Evolutionary conservation across 768 basidiomycete species (phyloP), one percentile per base, ranked within the genome.

Genomic region (Lactarius quietus): DNA sequence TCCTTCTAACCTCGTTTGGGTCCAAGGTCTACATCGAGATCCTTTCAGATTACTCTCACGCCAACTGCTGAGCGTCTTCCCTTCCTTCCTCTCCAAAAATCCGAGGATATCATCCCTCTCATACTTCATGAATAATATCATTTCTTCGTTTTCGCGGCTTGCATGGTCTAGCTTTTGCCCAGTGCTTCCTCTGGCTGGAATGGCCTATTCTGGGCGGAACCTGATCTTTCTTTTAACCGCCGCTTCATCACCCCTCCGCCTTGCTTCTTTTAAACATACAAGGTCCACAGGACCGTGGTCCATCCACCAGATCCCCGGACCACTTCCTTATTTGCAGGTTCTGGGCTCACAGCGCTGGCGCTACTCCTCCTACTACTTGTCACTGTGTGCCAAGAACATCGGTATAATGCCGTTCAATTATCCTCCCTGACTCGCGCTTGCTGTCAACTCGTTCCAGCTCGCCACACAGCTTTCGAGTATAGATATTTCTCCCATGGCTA

Each of bases 1-100:
- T 61, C 65, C 65, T 56, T 59, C 65, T 66, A 66, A 55, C 65
- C 65, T 62, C 61, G 17, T 66, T 66, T 66, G 48, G 65, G 38
- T 15, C 31, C 54, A 65, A 61, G 36, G 12, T 45, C 60, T 56
- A 14, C 33, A 61, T 61, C 59, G 60, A 66, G 65, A 66, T 66
- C 57, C 23, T 14, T 17, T 33, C 55, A 54, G 31, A 31, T 54
- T 45, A 6, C 53, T 65, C 64, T 18, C 63, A 64, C 57, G 51
- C 33, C 15, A 12, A 33, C 28, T n/a, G 18, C 55, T 28, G 4
- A 20, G 14, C 12, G 33, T 18, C 45, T 54, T 36, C 52, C 33
- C 51, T 52, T 29, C 52, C 51, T 38, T 33, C 33, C 28, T 51
- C 26, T 41, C 18, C 33, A 29, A 33, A 41, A 52, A 33, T 56